Conservation (phyloP, 2,329 filamentous ascomycete genomes). For the Nigrospora oryzae region DNA sequence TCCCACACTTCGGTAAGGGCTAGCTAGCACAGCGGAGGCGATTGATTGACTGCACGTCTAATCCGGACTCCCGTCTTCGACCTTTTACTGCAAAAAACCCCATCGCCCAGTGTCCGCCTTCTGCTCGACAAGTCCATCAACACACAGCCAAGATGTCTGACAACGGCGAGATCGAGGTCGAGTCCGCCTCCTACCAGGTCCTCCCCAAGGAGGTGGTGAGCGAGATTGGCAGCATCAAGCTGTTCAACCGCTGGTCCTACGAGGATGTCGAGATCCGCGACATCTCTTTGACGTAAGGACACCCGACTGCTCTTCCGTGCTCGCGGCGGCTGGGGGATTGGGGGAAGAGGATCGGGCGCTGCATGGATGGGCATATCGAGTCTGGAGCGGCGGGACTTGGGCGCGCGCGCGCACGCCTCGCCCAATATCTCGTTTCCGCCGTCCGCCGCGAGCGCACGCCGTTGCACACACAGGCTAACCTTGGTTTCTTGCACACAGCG, state of each 20-base stretch:
- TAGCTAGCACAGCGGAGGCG: too few species aligned
- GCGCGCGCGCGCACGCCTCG: too few species aligned
- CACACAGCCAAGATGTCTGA: conserved; percentile 60
- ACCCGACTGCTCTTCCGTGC: conserved; percentile 15
- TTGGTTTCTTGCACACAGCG: conserved; percentile 46
- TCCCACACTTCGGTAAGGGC: too few species aligned
- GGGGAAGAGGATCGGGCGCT: neutral
- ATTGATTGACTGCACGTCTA: too few species aligned
- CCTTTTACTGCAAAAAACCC: neutral
- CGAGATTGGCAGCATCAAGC: conserved; percentile 72
- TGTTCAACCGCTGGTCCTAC: conserved; percentile 73
- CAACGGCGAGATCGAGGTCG: conserved; percentile 72
- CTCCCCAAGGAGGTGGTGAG: conserved; percentile 72
- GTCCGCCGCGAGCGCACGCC: neutral
- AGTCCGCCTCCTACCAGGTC: conserved; percentile 53
- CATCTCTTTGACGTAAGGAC: conserved; percentile 96
- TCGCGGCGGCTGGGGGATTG: neutral
- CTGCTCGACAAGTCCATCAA: neutral
- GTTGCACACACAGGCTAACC: conserved; percentile 16
- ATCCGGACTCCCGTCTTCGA: neutral
- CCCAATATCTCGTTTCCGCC: neutral
- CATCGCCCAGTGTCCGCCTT: conserved; percentile 2
- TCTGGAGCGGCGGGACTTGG: too few species aligned
- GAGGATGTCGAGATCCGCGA: conserved; percentile 99
- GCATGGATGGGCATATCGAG: too few species aligned